These are phyloP conservation scores for Saccharum spontaneum DNA, from an alignment of 176 grass and related monocot genomes.

Conservation along the genomic window DNA sequence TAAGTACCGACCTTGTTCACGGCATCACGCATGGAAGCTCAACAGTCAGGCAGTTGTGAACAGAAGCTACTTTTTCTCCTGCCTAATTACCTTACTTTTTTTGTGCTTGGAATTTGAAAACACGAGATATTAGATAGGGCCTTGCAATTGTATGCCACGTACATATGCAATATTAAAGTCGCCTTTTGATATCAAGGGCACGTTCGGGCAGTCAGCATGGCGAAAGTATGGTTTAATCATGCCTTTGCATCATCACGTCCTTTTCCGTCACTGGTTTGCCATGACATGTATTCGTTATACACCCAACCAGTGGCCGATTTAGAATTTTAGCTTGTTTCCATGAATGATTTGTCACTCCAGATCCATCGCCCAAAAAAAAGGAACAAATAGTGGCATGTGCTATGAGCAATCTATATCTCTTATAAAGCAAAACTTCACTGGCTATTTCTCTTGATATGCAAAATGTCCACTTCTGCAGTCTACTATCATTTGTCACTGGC, in stretches of 20 bases:
- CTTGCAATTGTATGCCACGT: neutral
- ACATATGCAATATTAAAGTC: conserved; percentile 7
- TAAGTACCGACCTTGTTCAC: neutral
- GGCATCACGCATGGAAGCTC: neutral
- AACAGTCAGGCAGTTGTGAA: neutral
- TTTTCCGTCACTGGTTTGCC: neutral
- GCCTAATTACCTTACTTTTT: conserved; percentile 25
- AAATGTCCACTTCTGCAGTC: no score
- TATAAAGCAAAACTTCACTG: no score
- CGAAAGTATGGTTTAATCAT: conserved; percentile 30
- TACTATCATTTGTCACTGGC: no score
- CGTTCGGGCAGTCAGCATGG: neutral
- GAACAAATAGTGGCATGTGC: neutral
- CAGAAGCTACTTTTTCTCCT: neutral
- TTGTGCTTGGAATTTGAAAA: neutral
- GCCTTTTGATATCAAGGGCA: neutral
- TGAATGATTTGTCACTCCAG: neutral
- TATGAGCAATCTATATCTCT: neutral
- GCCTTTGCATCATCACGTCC: neutral
- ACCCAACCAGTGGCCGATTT: neutral
- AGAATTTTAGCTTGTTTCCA: neutral
- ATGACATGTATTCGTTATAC: neutral
- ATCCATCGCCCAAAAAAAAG: neutral
- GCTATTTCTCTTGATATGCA: no score
- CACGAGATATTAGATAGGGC: neutral